These are phyloP conservation scores for Glycyrrhiza uralensis DNA, from an alignment of 306 rosid species.

Conservation along the genomic window DNA sequence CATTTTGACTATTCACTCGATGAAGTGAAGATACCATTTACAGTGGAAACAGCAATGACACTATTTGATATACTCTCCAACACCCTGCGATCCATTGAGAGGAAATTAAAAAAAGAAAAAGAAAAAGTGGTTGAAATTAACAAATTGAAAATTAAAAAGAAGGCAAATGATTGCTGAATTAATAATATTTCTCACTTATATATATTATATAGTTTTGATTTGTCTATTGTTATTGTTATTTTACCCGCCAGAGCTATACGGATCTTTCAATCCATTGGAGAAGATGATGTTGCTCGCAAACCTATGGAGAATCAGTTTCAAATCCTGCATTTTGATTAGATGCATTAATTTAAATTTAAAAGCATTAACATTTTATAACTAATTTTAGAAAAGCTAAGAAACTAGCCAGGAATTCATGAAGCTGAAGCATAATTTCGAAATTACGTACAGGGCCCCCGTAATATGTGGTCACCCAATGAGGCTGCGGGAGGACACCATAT, in stretches of 20 bases:
- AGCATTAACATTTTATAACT: not conserved
- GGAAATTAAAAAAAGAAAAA: too few species aligned
- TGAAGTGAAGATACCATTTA: slow-evolving; percentile 54
- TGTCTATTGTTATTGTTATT: not conserved
- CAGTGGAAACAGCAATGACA: slow-evolving; percentile 42
- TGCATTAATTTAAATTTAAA: not conserved
- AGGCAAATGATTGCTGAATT: not conserved
- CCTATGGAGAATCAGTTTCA: slow-evolving; percentile 44
- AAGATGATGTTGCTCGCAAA: slow-evolving; percentile 78
- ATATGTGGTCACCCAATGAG: slow-evolving; percentile 68
- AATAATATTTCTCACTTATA: not conserved
- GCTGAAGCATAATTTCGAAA: not conserved
- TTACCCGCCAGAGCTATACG: slow-evolving; percentile 77
- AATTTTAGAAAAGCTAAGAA: not conserved
- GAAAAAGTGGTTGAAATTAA: not conserved
- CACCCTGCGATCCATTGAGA: slow-evolving; percentile 33
- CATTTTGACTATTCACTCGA: too few species aligned
- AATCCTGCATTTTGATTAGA: slow-evolving; percentile 35
- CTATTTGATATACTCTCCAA: slow-evolving; percentile 60
- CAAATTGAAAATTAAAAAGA: not conserved
- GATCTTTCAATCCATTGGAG: slow-evolving; percentile 77
- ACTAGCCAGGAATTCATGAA: not conserved
- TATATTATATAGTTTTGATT: too few species aligned
- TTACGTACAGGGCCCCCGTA: slow-evolving; percentile 64
- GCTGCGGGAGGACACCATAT: slow-evolving; percentile 58